These are phyloP conservation scores for Blastobotrys attinorum DNA, from an alignment of 805 yeast genomes.

Conservation along the genomic window DNA sequence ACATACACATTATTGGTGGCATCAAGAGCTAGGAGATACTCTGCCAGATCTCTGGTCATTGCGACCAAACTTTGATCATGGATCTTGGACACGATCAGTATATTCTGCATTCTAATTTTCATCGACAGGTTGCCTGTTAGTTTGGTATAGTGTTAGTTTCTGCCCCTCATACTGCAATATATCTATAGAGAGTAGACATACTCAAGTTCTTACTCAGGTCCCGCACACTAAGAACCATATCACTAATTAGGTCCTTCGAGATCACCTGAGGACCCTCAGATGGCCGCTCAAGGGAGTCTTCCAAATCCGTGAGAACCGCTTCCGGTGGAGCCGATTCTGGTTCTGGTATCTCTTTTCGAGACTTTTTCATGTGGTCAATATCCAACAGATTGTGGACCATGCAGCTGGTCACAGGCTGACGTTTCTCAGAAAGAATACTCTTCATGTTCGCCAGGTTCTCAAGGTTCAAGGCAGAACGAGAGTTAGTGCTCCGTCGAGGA, in stretches of 20 bases:
- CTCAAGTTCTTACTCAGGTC: constrained; percentile 26
- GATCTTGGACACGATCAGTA: constrained; percentile 22
- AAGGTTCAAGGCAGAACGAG: background rate
- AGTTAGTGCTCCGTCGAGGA: no score
- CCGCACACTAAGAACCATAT: constrained; percentile 26
- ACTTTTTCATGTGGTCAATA: constrained; percentile 3
- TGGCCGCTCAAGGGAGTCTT: background rate
- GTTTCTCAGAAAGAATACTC: background rate
- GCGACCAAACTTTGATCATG: constrained; percentile 16
- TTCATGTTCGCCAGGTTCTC: background rate
- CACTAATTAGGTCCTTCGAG: constrained; percentile 23
- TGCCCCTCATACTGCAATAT: background rate
- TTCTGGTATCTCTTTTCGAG: background rate
- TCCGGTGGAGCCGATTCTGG: constrained; percentile 1
- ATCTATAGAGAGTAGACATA: constrained; percentile 6
- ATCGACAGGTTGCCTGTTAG: constrained; percentile 19
- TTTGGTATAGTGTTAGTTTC: background rate
- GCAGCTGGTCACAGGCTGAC: constrained; percentile 8
- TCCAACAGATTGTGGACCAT: constrained; percentile 18
- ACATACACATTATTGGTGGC: constrained; percentile 47
- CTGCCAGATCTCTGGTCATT: constrained; percentile 19
- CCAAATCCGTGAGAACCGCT: constrained; percentile 2
- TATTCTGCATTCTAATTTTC: constrained; percentile 9
- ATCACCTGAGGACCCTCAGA: constrained; percentile 9
- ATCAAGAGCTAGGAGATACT: constrained; percentile 17